A percentile compares a stretch with the other conserved stretches of the same genome.
Evolutionary conservation across 2,329 filamentous ascomycete genomes (phyloP).

Genomic region (Diaporthe sp.): DNA sequence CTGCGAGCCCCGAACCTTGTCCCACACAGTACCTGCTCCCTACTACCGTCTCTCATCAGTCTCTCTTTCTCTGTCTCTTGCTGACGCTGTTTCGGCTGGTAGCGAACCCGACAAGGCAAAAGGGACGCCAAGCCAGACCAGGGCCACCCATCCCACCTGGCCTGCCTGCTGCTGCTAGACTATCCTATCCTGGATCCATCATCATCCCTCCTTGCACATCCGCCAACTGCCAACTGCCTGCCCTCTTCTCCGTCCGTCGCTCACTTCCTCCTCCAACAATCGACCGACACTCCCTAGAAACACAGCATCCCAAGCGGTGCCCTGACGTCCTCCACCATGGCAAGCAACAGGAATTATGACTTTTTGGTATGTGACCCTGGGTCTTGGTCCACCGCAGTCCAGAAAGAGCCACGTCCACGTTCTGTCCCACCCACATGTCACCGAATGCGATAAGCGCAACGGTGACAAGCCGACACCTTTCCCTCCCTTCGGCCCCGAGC

Average conservation of each 20-base stretch:
- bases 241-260: conserved; percentile 28
- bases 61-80: neutral
- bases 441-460: conserved; percentile 37
- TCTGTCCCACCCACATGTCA: conserved; percentile 31
- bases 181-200: conserved; percentile 30
- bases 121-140: conserved; percentile 31
- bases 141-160: conserved; percentile 24
- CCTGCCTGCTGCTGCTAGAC: conserved; percentile 6
- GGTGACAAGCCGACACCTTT: neutral
- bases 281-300: conserved; percentile 31
- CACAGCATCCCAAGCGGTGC: conserved; percentile 40
- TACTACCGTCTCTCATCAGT: neutral
- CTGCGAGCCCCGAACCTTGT: conserved; percentile 30
- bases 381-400: conserved; percentile 40
- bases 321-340: conserved; percentile 72
- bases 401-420: conserved; percentile 42
- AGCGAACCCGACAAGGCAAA: conserved; percentile 32
- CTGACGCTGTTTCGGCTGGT: conserved; percentile 29
- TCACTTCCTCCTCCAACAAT: conserved; percentile 2
- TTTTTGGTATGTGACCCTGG: conserved; percentile 81
- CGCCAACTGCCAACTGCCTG: conserved; percentile 28
- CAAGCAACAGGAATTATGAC: conserved; percentile 98
- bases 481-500: neutral
- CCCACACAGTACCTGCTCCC: conserved; percentile 20
- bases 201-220: conserved; percentile 29